phyloP scores from a whole-genome alignment of 495 filamentous ascomycete genomes.

The Bacidia rubella region DNA sequence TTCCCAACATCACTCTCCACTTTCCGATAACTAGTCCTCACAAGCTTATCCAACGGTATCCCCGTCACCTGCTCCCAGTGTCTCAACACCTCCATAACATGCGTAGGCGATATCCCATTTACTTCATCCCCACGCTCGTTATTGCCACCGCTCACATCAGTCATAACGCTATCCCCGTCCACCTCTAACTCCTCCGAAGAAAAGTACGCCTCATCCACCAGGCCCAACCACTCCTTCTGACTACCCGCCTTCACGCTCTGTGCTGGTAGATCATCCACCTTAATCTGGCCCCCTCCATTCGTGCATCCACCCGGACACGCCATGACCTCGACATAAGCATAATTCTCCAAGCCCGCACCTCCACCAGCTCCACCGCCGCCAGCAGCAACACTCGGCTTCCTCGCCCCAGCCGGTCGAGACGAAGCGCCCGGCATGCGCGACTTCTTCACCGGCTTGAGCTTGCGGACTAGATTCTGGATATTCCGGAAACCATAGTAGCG shows the following conservation, averaged over 20 bases:
- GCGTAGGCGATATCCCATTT: conserved; percentile 41
- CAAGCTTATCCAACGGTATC: conserved; percentile 56
- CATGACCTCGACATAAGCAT: conserved; percentile 94
- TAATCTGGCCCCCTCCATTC: conserved; percentile 92
- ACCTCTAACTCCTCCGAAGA: conserved; percentile 40
- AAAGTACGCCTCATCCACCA: conserved; percentile 90
- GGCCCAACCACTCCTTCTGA: conserved; percentile 54
- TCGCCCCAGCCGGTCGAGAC: conserved; percentile 15
- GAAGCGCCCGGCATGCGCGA: conserved; percentile 64
- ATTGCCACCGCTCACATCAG: conserved; percentile 1
- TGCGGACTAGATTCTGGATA: conserved; percentile 89
- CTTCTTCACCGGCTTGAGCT: conserved; percentile 63
- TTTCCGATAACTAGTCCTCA: conserved; percentile 74
- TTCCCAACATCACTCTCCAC: conserved; percentile 94
- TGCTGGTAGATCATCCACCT: conserved; percentile 57
- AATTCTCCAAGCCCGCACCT: conserved; percentile 35
- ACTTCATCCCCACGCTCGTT: conserved; percentile 29
- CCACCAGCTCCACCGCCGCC: conserved; percentile 23
- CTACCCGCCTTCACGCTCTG: conserved; percentile 16
- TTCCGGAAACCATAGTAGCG: conserved; percentile 96
- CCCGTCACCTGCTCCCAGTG: conserved; percentile 63
- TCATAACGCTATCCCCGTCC: conserved; percentile 12
- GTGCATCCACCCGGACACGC: conserved; percentile 96
- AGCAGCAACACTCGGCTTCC: no score
- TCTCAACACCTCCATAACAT: conserved; percentile 35